Evolutionary conservation across 805 yeast species (phyloP).

Genomic region (Kregervanrija delftensis): DNA sequence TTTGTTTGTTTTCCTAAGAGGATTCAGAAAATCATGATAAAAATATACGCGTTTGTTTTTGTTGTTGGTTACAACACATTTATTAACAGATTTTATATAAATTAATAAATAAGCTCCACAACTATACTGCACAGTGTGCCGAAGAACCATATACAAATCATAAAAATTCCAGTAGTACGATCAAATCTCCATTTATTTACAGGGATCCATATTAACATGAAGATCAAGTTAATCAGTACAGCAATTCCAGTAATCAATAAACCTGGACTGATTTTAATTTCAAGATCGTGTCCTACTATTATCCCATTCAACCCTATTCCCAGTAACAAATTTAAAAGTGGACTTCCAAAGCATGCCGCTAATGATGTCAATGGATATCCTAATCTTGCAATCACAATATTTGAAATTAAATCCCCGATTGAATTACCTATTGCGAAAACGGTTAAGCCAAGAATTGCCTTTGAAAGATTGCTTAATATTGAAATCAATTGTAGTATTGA

Average conservation of each 20-base stretch:
- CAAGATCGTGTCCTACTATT: conserved; percentile 28
- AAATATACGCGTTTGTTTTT: neutral
- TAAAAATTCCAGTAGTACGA: conserved; percentile 30
- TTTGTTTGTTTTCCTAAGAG: too few relatives aligned
- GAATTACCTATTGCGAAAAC: conserved; percentile 91
- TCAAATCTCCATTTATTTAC: conserved; percentile 35
- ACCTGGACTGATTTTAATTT: conserved; percentile 29
- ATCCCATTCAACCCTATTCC: conserved; percentile 79
- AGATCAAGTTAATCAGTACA: conserved; percentile 31
- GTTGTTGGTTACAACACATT: neutral
- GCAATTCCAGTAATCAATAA: conserved; percentile 36
- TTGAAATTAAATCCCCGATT: conserved; percentile 81
- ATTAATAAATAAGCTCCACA: conserved; percentile 1
- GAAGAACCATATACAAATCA: conserved; percentile 35
- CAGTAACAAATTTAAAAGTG: conserved; percentile 66
- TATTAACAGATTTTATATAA: conserved; percentile 2
- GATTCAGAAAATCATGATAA: too few relatives aligned
- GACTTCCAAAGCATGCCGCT: conserved; percentile 96
- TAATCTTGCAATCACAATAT: conserved; percentile 68
- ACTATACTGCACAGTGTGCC: conserved; percentile 13
- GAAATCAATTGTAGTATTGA: conserved; percentile 56
- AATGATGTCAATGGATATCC: conserved; percentile 87
- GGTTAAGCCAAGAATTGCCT: conserved; percentile 79
- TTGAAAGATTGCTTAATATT: conserved; percentile 52
- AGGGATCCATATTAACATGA: conserved; percentile 33